Evolutionary conservation across 1,284 basidiomycete genomes (phyloP), one percentile per base, ranked within the genome.

Genomic region (Trametes sp.): DNA sequence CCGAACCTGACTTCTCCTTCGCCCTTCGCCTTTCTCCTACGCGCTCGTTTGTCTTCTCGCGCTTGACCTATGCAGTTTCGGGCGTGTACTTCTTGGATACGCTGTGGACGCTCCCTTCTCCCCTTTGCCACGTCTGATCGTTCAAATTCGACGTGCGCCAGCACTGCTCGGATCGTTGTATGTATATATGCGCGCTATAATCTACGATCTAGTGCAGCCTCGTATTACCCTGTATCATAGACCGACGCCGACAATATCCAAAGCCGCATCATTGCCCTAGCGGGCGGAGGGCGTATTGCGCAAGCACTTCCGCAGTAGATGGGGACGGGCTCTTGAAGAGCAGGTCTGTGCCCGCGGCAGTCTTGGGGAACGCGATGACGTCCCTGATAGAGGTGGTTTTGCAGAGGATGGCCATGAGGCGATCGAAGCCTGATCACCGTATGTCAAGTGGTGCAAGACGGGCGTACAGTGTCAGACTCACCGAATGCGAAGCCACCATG

Each of bases 291-390:
- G 86, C 84, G 75, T 92, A 92, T 72, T 89, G 84, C 63, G 79
- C 69, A 54, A 96, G 78, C 35, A 87, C 81, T 33, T 85, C 83
- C 26, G 79, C 75, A 48, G 75, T 73, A 52, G 89, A 83, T 4
- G 84, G 72, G 0, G 92, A 88, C 24, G 96, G 96, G 74, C 93
- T 94, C 76, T 87, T 91, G 82, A 98, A 96, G 33, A 98, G 85
- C 50, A 90, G 86, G 76, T 98, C 96, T n/a, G 86, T 84, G 14
- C 96, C 96, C 48, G 81, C 84, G 24, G 87, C 86, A 8, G 92
- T 92, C 81, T 98, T 98, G 4, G 96, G 96, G 81, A 98, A 98
- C 10, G 96, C 96, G 69, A 98, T 98, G 67, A 98, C 96, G 74
- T 98, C 96, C 63, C 95, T 84, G 69, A 98, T 98, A 29, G 91